Percentiles rank a stretch among this genome's conserved stretches.
These are phyloP conservation scores for Podaxis sp. DNA, from an alignment of 768 basidiomycete genomes.

Conservation along the genomic window DNA sequence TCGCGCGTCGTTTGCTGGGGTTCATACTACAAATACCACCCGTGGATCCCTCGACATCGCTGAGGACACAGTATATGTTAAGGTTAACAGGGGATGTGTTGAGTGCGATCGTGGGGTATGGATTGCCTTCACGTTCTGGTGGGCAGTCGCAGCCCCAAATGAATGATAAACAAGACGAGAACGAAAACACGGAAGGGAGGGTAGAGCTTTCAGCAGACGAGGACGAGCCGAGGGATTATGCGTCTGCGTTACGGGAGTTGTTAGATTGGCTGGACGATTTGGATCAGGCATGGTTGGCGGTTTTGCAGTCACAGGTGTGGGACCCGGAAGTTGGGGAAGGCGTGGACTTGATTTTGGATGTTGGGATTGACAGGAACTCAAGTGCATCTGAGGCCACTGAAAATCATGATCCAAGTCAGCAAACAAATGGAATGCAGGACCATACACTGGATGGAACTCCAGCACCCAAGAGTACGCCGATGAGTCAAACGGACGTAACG, in stretches of 20 bases:
- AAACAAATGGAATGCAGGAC: neutral
- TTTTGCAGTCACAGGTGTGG: slow-evolving; percentile 64
- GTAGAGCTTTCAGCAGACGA: neutral
- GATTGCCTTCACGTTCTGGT: slow-evolving; percentile 11
- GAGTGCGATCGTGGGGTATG: slow-evolving; percentile 57
- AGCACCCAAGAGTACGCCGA: neutral
- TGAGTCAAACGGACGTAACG: slow-evolving; percentile 66
- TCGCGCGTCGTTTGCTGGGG: slow-evolving; percentile 50
- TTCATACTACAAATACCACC: slow-evolving; percentile 75
- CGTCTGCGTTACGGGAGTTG: slow-evolving; percentile 36
- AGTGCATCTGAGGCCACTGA: too few species aligned
- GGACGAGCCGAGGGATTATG: slow-evolving; percentile 7
- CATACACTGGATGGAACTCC: neutral
- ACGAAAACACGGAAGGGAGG: neutral
- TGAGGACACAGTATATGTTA: slow-evolving; percentile 66
- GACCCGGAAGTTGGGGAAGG: slow-evolving; percentile 38
- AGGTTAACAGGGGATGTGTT: slow-evolving; percentile 68
- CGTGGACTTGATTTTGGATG: slow-evolving; percentile 27
- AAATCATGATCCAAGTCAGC: neutral
- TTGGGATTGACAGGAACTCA: neutral
- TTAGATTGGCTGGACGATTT: slow-evolving; percentile 69
- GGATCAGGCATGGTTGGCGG: slow-evolving; percentile 70
- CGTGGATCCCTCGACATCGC: slow-evolving; percentile 60
- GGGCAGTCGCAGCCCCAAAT: neutral
- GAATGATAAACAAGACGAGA: neutral